Evolutionary conservation across 495 filamentous ascomycete genomes (phyloP).

Genomic region (Astrocystis sublimbata): DNA sequence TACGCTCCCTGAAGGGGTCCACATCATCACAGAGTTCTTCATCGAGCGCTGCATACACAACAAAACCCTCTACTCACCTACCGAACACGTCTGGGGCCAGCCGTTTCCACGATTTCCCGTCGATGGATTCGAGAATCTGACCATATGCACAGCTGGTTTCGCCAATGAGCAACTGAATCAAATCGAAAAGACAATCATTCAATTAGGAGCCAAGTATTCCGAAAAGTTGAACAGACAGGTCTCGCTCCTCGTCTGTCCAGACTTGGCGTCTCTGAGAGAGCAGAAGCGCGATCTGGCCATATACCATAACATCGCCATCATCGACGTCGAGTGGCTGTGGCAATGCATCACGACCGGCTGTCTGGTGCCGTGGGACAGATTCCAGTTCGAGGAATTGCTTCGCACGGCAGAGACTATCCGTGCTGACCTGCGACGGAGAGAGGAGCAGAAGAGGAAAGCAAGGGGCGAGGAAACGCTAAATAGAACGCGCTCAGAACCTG

Average conservation of each 20-base stretch:
- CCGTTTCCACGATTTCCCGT: conserved; percentile 73
- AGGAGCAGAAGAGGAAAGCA: conserved; percentile 18
- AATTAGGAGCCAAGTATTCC: conserved; percentile 78
- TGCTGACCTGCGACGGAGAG: background rate
- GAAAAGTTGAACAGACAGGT: conserved; percentile 67
- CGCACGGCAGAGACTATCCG: conserved; percentile 21
- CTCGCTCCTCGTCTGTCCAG: conserved; percentile 70
- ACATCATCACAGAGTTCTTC: conserved; percentile 86
- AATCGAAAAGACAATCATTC: conserved; percentile 67
- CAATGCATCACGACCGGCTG: conserved; percentile 61
- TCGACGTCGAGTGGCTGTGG: conserved; percentile 81
- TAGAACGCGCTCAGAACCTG: conserved; percentile 21
- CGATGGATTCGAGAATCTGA: conserved; percentile 63
- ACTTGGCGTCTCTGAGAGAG: conserved; percentile 52
- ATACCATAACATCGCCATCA: conserved; percentile 73
- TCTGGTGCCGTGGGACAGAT: conserved; percentile 40
- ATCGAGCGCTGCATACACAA: conserved; percentile 82
- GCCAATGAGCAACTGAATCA: conserved; percentile 83
- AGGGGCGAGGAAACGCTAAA: conserved; percentile 10
- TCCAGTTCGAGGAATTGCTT: conserved; percentile 37
- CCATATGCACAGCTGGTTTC: conserved; percentile 80
- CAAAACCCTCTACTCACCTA: conserved; percentile 68
- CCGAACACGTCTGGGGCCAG: conserved; percentile 67
- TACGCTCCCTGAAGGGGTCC: conserved; percentile 36
- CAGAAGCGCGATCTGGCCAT: conserved; percentile 78